Conservation (phyloP, 2,329 filamentous ascomycete species). For the Grosmannia serpens region DNA sequence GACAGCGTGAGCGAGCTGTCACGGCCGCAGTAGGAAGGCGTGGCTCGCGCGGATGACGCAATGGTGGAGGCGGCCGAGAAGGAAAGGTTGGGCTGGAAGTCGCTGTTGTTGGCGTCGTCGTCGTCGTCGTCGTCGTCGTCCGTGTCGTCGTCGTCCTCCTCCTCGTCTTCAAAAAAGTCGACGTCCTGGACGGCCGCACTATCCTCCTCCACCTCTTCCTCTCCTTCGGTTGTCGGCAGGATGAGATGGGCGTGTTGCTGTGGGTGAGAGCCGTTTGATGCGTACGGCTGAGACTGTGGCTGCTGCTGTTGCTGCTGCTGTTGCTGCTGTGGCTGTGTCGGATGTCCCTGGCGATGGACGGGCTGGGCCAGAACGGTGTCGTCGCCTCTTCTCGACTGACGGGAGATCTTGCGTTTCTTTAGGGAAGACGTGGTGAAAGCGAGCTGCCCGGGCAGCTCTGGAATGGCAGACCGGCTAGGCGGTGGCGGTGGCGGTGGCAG, state of each 20-base stretch:
- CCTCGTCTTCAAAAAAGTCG: slow-evolving; percentile 25
- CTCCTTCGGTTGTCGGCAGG: slow-evolving; percentile 10
- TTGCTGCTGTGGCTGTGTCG: slow-evolving; percentile 12
- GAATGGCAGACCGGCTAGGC: slow-evolving; percentile 7
- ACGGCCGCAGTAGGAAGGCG: slow-evolving; percentile 40
- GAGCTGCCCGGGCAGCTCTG: slow-evolving; percentile 56
- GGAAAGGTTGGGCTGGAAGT: slow-evolving; percentile 4
- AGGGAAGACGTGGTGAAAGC: slow-evolving; percentile 59
- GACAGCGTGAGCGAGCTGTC: slow-evolving; percentile 9
- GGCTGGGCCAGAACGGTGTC: slow-evolving; percentile 19
- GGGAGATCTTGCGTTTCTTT: slow-evolving; percentile 61
- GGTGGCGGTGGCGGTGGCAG: background rate
- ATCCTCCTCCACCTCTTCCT: slow-evolving; percentile 2
- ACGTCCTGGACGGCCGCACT: background rate
- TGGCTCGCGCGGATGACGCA: slow-evolving; percentile 43
- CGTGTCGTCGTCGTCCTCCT: slow-evolving; percentile 1
- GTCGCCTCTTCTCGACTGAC: slow-evolving; percentile 28
- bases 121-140: slow-evolving; percentile 17
- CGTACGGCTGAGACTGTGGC: slow-evolving; percentile 17
- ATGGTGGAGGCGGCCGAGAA: slow-evolving; percentile 5
- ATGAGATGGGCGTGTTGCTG: slow-evolving; percentile 15
- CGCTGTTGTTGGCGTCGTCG: slow-evolving; percentile 4
- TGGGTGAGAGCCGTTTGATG: background rate
- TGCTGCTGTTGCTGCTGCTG: slow-evolving; percentile 18
- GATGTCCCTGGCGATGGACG: background rate